Conservation (phyloP, 2,329 filamentous ascomycete species). For the Nothophoma quercina region DNA sequence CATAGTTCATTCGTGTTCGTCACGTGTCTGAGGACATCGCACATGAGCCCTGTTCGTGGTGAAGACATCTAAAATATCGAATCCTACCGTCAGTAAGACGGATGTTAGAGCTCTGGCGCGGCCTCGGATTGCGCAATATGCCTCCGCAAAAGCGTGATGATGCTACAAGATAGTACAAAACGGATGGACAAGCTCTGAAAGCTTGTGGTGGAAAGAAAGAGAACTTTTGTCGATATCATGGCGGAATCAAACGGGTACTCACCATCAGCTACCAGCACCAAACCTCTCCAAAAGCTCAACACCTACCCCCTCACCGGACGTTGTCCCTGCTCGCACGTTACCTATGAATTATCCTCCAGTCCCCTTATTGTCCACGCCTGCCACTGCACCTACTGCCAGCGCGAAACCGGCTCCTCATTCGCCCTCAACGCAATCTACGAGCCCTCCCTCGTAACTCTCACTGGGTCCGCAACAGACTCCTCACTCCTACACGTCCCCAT, state of each 20-base stretch:
- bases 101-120: too few relatives aligned
- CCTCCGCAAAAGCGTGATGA: neutral
- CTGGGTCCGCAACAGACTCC: slow-evolving; percentile 29
- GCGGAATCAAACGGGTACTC: neutral
- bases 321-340: slow-evolving; percentile 31
- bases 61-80: too few relatives aligned
- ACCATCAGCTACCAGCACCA: neutral
- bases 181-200: too few relatives aligned
- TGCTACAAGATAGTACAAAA: neutral
- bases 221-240: too few relatives aligned
- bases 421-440: slow-evolving; percentile 54
- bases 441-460: slow-evolving; percentile 40
- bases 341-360: slow-evolving; percentile 28
- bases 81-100: too few relatives aligned
- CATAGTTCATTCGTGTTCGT: too few relatives aligned
- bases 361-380: slow-evolving; percentile 52
- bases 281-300: neutral
- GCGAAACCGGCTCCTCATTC: slow-evolving; percentile 52
- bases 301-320: slow-evolving; percentile 19
- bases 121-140: neutral
- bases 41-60: too few relatives aligned
- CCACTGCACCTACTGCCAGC: slow-evolving; percentile 58
- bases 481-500: slow-evolving; percentile 48
- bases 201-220: too few relatives aligned
- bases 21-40: too few relatives aligned